These are phyloP conservation scores for Trichoderma guizhouense DNA, from an alignment of 2,329 filamentous ascomycete genomes.

Conservation along the genomic window DNA sequence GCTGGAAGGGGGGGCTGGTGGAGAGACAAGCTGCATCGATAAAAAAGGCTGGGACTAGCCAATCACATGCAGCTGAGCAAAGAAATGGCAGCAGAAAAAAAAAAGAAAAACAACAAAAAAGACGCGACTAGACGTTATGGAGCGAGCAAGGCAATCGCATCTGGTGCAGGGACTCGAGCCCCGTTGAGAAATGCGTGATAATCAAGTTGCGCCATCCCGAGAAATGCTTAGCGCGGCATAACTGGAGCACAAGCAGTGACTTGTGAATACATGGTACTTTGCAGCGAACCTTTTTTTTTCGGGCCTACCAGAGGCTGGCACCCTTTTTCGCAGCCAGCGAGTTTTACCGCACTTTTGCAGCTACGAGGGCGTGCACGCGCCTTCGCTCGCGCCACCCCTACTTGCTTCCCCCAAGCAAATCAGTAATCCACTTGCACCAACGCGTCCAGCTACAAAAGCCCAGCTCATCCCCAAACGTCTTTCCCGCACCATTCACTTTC, in stretches of 20 bases:
- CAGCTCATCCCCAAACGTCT: constrained; percentile 49
- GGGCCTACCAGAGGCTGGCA: neutral
- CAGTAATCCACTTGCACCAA: constrained; percentile 53
- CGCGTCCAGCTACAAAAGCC: constrained; percentile 62
- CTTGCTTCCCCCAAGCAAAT: constrained; percentile 38
- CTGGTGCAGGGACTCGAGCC: neutral
- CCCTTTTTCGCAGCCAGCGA: neutral
- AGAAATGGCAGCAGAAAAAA: neutral
- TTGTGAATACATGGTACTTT: neutral
- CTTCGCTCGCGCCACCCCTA: constrained; percentile 23
- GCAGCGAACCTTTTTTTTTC: neutral
- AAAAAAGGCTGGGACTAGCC: neutral
- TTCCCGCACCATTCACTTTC: constrained; percentile 46
- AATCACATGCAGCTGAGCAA: neutral
- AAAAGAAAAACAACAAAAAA: constrained; percentile 9
- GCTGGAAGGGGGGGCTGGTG: neutral
- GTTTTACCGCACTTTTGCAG: neutral
- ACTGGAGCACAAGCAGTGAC: neutral
- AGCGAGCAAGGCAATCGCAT: constrained; percentile 6
- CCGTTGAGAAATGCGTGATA: neutral
- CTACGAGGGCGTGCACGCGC: constrained; percentile 17
- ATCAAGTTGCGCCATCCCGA: neutral
- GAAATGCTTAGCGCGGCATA: neutral
- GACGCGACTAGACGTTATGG: constrained; percentile 8
- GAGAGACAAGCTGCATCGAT: neutral